Evolutionary conservation across 2,329 filamentous ascomycete genomes (phyloP).

Genomic region (Didymella segeticola): DNA sequence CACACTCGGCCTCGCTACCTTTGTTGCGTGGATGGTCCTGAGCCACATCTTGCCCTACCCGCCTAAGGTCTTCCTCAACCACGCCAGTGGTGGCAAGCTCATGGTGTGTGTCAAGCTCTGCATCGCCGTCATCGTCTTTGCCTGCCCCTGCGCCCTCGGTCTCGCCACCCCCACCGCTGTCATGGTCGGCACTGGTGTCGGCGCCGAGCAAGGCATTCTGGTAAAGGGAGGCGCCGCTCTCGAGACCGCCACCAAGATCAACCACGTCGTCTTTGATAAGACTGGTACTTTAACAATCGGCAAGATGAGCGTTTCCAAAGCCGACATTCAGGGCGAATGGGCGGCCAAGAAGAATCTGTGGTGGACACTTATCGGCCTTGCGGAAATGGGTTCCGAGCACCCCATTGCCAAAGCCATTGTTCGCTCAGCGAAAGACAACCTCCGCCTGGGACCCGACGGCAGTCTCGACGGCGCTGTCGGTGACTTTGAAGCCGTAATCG

Average conservation of each 20-base stretch:
- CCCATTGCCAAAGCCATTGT: constrained; percentile 92
- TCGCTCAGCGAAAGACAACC: constrained; percentile 73
- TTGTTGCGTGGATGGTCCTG: constrained; percentile 91
- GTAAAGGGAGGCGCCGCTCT: constrained; percentile 95
- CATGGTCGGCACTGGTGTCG: constrained; percentile 98
- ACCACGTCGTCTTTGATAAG: constrained; percentile 91
- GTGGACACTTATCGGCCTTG: constrained; percentile 96
- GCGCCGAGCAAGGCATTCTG: constrained; percentile 94
- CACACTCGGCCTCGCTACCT: constrained; percentile 81
- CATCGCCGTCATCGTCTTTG: constrained; percentile 98
- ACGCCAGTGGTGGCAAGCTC: constrained; percentile 83
- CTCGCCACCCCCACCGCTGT: constrained; percentile 95
- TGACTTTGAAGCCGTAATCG: constrained; percentile 83
- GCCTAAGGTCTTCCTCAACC: constrained; percentile 84
- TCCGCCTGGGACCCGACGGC: constrained; percentile 74
- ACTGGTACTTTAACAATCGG: constrained; percentile 94
- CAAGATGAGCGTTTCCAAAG: constrained; percentile 88
- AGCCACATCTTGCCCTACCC: constrained; percentile 84
- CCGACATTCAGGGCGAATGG: constrained; percentile 73
- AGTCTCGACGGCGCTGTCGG: constrained; percentile 83
- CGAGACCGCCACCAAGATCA: constrained; percentile 88
- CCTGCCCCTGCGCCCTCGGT: constrained; percentile 95
- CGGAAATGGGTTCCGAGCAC: constrained; percentile 95
- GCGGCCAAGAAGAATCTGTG: constrained; percentile 74
- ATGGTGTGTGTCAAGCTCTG: constrained; percentile 98